A percentile compares a stretch with the other conserved stretches of the same genome.
Conservation (phyloP, 2,329 filamentous ascomycete genomes). For the Cytospora chrysosperma region DNA sequence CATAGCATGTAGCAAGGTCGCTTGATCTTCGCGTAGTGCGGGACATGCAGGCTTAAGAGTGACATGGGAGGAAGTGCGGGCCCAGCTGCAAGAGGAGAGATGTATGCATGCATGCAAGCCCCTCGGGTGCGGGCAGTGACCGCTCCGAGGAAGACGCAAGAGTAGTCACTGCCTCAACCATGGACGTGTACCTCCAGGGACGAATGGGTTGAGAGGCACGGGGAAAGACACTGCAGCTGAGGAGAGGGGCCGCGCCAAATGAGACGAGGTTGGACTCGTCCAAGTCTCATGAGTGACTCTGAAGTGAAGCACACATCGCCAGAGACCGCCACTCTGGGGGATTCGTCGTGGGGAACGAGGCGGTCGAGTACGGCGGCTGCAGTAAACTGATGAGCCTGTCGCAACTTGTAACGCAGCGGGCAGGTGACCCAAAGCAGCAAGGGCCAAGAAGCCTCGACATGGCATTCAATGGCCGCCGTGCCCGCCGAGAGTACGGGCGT, state of each 20-base stretch:
- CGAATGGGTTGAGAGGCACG: conserved; percentile 15
- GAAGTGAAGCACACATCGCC: not conserved
- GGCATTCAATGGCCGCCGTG: not conserved
- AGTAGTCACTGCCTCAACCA: not conserved
- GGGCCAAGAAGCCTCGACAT: not conserved
- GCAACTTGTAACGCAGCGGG: conserved; percentile 3
- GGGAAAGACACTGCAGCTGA: not conserved
- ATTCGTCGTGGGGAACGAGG: not conserved
- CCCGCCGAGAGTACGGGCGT: not conserved
- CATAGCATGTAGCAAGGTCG: conserved; percentile 37
- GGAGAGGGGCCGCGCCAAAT: conserved; percentile 20
- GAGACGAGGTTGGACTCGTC: conserved; percentile 16
- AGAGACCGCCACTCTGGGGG: conserved; percentile 14
- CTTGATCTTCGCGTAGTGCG: conserved; percentile 39
- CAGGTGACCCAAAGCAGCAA: conserved; percentile 10
- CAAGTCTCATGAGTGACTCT: conserved; percentile 16
- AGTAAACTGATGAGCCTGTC: not conserved
- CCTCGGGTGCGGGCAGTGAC: conserved; percentile 31
- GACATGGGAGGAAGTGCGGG: conserved; percentile 34
- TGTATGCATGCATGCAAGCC: conserved; percentile 18
- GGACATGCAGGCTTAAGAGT: conserved; percentile 42
- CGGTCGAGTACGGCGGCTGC: conserved; percentile 13
- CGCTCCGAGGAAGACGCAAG: conserved; percentile 1
- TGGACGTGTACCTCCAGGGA: conserved; percentile 7
- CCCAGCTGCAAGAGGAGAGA: conserved; percentile 21